phyloP scores from a whole-genome alignment of 106 monocot species.

The Dendrobium chrysotoxum region DNA sequence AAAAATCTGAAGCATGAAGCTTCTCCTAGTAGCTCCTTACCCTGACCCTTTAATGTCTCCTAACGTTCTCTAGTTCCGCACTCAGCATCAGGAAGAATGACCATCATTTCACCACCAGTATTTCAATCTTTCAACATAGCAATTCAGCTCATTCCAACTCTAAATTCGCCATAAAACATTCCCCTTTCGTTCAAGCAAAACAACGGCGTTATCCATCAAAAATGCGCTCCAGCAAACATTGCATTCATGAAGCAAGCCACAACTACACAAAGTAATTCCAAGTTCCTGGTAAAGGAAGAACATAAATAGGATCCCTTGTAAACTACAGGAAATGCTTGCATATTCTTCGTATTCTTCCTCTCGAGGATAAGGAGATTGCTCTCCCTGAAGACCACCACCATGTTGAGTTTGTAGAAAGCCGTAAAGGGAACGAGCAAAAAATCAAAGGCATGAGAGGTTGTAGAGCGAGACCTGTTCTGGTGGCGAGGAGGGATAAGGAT shows the following conservation, averaged over 20 bases:
- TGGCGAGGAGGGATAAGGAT: not conserved
- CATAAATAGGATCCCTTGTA: not conserved
- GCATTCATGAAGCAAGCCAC: not conserved
- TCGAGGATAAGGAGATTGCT: too few relatives aligned
- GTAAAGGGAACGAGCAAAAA: not conserved
- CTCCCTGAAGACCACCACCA: too few relatives aligned
- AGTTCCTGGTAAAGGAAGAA: not conserved
- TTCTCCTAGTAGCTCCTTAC: not conserved
- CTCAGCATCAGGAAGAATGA: not conserved
- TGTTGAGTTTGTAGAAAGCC: too few relatives aligned
- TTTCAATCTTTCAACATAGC: not conserved
- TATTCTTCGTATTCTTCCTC: too few relatives aligned
- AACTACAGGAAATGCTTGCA: not conserved
- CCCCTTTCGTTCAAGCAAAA: too few relatives aligned
- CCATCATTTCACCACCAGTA: not conserved
- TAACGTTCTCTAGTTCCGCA: not conserved
- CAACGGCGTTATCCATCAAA: not conserved
- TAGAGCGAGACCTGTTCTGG: slow-evolving; percentile 1
- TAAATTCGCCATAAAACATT: too few relatives aligned
- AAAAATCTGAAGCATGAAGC: not conserved
- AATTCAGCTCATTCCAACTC: not conserved
- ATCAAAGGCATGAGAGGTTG: not conserved
- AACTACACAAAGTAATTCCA: not conserved
- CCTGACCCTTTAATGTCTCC: not conserved
- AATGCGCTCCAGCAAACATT: not conserved